Base-by-base conservation (phyloP, 225 moss, liverwort and hornwort genomes). In the Bryum argenteum region DNA sequence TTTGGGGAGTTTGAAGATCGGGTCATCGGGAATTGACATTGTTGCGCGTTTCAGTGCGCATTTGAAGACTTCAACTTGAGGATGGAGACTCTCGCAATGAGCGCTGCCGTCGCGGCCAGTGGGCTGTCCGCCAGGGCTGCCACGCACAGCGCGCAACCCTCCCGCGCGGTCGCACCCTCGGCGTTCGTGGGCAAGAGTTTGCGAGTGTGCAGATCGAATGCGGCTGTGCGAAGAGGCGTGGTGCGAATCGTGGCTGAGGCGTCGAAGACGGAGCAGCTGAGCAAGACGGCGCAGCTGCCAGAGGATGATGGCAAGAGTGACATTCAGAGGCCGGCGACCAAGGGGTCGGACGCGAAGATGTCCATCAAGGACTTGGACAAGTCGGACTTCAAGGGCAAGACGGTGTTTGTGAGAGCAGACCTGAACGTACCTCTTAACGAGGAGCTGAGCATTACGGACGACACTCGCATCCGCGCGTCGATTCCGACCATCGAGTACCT, bases 381-480 rank as follows among this genome's bases (percentile, higher is more conserved):
- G 73, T 61, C 41, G 16, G 81, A 83, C 1, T 91, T 92, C 66
- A 83, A 92, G 78, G 92, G 85, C 52, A 85, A 65, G 80, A 91
- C 92, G 17, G 97, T 98, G 69, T 98, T 98, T 54, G 70, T 98
- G 67, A 83, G 97, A 19, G 90, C 92, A 44, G 97, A 98, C 68
- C 64, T 98, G 76, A 98, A 98, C 67, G 97, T 98, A 10, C 94
- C 97, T 14, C 66, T 98, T 64, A 52, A 82, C 61, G 82, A 83
- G 19, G 9, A 71, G 26, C 13, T 61, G 54, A 68, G 18, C 28
- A 98, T 98, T 70, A 91, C 92, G 33, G 97, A 98, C 68, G 94
- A 94, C 75, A 98, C 94, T 17, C 92, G 97, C 72, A 94, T 98
- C 70, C 88, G 92, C 28, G 97, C 97, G 41, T 94, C 97, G 9